Base-by-base conservation (phyloP, 1,284 basidiomycete species). In the Crocinoboletus sp. region DNA sequence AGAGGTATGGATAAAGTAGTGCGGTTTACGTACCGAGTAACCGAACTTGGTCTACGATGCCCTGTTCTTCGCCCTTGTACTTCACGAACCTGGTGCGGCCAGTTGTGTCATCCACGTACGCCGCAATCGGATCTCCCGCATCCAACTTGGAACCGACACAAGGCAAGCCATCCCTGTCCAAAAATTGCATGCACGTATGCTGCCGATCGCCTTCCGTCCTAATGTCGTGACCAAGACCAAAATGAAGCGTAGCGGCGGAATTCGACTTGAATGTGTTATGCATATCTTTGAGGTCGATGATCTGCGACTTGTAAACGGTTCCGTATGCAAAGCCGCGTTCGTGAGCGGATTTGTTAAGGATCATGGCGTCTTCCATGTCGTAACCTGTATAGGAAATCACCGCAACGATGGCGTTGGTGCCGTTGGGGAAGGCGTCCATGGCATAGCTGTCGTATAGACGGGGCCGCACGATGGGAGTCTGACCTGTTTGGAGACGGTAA, bases 331-430 rank as follows among this genome's bases (percentile, higher is more conserved):
- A 99, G 0, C 96, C 96, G 33, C 96, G 86, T 69, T 99, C 96
- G 64, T 99, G 94, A 4, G 93, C 89, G 4, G 94, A 98, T 72
- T 99, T 99, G 72, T 99, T 99, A 42, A 99, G 71, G 56, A 99
- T 99, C 96, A 99, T 99, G 51, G 96, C 96, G 60, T 99, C 96
- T 71, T 99, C 96, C 96, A 99, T 99, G 66, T 99, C 96, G 69
- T 99, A 99, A 6, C 96, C 96, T 0, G 96, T 99, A 67, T 99
- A 99, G 0, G 96, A 99, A 56, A 99, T 98, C 63, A 99, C 96
- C 17, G 96, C 96, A 41, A 99, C 96, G 46, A 99, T 78, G 13
- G 96, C 96, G 66, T 99, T 99, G 33, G 90, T 97, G 13, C 95
- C 96, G 62, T 96, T 99, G 2, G 96, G 96, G 77, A 94, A 99